Evolutionary conservation across 768 basidiomycete genomes (phyloP).

Genomic region (Boletus reticulatus): DNA sequence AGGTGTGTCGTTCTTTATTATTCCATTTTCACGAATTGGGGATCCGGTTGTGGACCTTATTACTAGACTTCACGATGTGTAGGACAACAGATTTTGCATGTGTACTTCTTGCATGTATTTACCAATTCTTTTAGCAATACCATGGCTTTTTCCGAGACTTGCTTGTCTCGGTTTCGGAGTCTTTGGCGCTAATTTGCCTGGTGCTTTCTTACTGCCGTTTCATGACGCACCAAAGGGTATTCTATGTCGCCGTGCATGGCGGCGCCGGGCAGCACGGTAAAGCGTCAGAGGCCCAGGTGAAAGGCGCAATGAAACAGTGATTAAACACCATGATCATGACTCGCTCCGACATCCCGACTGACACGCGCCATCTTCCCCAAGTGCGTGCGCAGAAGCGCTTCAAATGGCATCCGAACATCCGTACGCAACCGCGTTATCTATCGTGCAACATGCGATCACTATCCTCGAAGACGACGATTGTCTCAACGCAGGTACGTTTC

Average conservation of each 20-base stretch:
- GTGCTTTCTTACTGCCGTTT: not conserved
- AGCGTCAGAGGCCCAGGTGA: slow-evolving; percentile 49
- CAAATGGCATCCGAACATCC: slow-evolving; percentile 9
- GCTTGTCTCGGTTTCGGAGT: not conserved
- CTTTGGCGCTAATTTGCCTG: not conserved
- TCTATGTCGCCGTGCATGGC: slow-evolving; percentile 65
- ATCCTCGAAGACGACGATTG: slow-evolving; percentile 63
- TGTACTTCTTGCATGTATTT: slow-evolving; percentile 27
- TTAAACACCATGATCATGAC: not conserved
- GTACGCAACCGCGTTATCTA: slow-evolving; percentile 35
- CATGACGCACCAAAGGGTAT: slow-evolving; percentile 27
- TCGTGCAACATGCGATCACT: slow-evolving; percentile 53
- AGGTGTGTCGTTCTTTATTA: slow-evolving; percentile 15
- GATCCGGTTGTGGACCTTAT: not conserved
- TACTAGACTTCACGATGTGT: slow-evolving; percentile 1
- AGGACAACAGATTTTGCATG: not conserved
- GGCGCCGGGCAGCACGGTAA: slow-evolving; percentile 69
- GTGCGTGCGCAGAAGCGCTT: slow-evolving; percentile 53
- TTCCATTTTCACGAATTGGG: slow-evolving; percentile 3
- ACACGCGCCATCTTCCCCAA: slow-evolving; percentile 20
- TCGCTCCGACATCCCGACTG: not conserved
- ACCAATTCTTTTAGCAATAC: slow-evolving; percentile 15
- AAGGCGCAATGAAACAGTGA: slow-evolving; percentile 56
- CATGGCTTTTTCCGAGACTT: slow-evolving; percentile 11
- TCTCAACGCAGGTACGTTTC: slow-evolving; percentile 63